phyloP scores from a whole-genome alignment of 2,329 filamentous ascomycete genomes.

The Nemania sp. region DNA sequence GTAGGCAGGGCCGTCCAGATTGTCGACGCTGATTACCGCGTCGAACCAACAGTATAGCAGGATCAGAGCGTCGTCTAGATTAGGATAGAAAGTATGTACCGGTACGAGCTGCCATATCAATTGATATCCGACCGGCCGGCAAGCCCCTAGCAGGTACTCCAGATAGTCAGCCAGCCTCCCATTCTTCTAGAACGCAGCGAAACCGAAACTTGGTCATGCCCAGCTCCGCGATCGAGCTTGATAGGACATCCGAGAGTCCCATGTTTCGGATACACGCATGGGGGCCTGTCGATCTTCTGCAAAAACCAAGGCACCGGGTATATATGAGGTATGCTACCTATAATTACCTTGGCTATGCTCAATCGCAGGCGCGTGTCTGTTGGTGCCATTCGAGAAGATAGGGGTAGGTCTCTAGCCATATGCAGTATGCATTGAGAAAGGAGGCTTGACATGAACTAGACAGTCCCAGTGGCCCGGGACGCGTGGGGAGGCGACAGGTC shows the following conservation, averaged over 20 bases:
- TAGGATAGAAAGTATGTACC: slow-evolving; percentile 7
- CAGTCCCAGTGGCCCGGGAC: slow-evolving; percentile 17
- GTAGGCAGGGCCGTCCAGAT: not conserved
- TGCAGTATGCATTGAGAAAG: too few species aligned
- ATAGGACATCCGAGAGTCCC: not conserved
- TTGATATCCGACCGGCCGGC: not conserved
- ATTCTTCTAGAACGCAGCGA: not conserved
- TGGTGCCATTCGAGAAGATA: not conserved
- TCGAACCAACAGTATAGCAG: not conserved
- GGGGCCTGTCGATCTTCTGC: not conserved
- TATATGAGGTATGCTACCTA: too few species aligned
- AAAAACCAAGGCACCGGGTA: too few species aligned
- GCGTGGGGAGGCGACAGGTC: not conserved
- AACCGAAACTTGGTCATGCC: too few species aligned
- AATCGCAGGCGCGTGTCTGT: too few species aligned
- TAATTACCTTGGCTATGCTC: too few species aligned
- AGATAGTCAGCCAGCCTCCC: not conserved
- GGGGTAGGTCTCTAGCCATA: too few species aligned
- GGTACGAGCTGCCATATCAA: not conserved
- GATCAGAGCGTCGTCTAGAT: not conserved
- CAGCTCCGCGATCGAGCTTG: too few species aligned
- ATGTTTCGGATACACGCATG: not conserved
- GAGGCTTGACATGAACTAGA: too few species aligned
- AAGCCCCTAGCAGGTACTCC: too few species aligned
- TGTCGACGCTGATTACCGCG: not conserved